Percentiles rank a stretch among this genome's conserved stretches.
Conservation (phyloP, 352 stramenopile species). For the Phytophthora crassamura region DNA sequence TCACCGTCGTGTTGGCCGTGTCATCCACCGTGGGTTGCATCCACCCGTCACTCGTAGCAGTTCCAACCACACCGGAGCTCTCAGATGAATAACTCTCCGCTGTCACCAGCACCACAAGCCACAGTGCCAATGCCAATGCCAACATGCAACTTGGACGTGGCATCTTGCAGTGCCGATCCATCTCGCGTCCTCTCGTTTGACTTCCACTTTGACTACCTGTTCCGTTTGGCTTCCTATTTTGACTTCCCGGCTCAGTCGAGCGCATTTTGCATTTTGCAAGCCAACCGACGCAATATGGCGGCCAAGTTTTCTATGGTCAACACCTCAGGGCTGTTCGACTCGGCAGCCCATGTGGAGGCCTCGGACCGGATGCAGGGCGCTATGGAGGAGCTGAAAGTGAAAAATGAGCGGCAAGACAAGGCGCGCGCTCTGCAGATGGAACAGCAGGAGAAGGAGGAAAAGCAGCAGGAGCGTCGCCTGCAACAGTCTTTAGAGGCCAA, state of each 20-base stretch:
- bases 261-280: constrained; percentile 5
- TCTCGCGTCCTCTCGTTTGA: constrained; percentile 6
- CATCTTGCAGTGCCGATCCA: constrained; percentile 17
- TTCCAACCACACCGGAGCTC: not conserved
- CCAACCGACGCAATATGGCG: constrained; percentile 52
- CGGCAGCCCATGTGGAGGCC: constrained; percentile 71
- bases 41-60: not conserved
- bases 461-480: constrained; percentile 26
- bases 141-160: constrained; percentile 7
- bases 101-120: constrained; percentile 2
- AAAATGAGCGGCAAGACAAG: constrained; percentile 56
- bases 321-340: constrained; percentile 74
- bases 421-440: constrained; percentile 29
- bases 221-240: too few relatives aligned
- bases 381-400: constrained; percentile 76
- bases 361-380: constrained; percentile 77
- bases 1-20: constrained; percentile 15
- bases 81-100: constrained; percentile 10
- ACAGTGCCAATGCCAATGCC: constrained; percentile 3
- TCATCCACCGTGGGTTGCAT: constrained; percentile 12
- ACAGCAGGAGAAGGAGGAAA: constrained; percentile 36
- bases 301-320: constrained; percentile 86
- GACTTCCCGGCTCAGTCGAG: too few relatives aligned
- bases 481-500: constrained; percentile 40
- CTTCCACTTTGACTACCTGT: not conserved